Evolutionary conservation across 2,329 filamentous ascomycete genomes (phyloP), one percentile per base, ranked within the genome.

Genomic region (Aspergillus aculeatinus): DNA sequence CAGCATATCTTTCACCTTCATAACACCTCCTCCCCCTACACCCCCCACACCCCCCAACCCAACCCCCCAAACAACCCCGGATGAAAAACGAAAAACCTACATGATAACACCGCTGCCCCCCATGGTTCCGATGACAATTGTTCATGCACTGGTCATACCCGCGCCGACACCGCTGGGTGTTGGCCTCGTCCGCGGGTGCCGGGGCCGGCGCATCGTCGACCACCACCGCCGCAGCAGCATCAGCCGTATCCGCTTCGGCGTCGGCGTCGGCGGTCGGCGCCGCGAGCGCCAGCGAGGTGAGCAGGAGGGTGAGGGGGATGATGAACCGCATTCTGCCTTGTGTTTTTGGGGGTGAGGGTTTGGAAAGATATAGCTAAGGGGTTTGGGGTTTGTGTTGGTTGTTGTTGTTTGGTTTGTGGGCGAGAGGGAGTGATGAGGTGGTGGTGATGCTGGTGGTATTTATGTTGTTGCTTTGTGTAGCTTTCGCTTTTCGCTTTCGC

Each of bases 231-330:
- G 19, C 50, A 7, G 29, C 16, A 10, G 27, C 33, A 2, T 35
- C 5, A 5, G 4, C 29, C 27, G 31, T n/a, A 4, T 54, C 49
- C 12, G 31, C 33, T 19, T 35, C 50, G 21, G 29, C 50, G 35
- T 23, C 23, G 23, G 23, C 23, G 23, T 48, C 56, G 7, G 42
- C 39, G 1, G 35, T 16, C 1, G 56, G 39, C 16, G 39, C 44
- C 10, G 50, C 56, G 7, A 58, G 21, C 3, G 50, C 56, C n/a
- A 58, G 29, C n/a, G 56, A 48, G 44, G 56, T 48, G 23, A 53
- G 16, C 3, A 58, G 19, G 31, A 58, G 56, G 29, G 50, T 25
- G 16, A 58, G 33, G 23, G 44, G 56, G 50, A 58, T 54, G 21
- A 44, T 48, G 42, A 58, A 58, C 19, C 56, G 56, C 56, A 58